A percentile compares a stretch with the other conserved stretches of the same genome.
phyloP scores from a whole-genome alignment of 805 yeast species.

The Maudiozyma turicensis region DNA sequence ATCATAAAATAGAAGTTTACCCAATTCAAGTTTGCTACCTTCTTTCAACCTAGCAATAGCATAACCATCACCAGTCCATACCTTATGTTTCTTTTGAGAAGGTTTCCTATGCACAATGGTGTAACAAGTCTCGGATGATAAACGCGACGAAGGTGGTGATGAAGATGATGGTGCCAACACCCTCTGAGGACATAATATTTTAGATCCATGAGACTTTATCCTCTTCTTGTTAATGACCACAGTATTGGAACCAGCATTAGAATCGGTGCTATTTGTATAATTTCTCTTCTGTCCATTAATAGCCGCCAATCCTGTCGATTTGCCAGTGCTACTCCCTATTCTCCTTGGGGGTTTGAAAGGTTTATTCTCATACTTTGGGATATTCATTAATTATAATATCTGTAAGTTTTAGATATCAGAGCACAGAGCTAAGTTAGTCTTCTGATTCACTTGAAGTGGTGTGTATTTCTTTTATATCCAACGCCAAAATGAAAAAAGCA shows the following conservation, averaged over 20 bases:
- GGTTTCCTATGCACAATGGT: constrained; percentile 60
- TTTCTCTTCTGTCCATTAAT: background rate
- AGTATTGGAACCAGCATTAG: background rate
- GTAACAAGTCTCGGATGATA: constrained; percentile 7
- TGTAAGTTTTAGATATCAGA: no score
- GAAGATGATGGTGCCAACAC: background rate
- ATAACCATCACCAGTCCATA: constrained; percentile 92
- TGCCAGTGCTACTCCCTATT: background rate
- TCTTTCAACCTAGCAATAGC: constrained; percentile 28
- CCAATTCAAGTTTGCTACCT: constrained; percentile 4
- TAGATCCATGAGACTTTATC: background rate
- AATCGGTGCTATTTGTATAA: background rate
- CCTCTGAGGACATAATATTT: background rate
- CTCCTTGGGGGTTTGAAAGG: constrained; percentile 46
- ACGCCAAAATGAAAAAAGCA: no score
- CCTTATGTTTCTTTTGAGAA: constrained; percentile 69
- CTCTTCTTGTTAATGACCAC: background rate
- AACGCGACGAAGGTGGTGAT: background rate
- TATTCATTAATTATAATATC: constrained; percentile 8
- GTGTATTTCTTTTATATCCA: no score
- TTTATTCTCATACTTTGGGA: constrained; percentile 31
- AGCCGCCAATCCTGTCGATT: background rate
- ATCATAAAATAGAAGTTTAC: constrained; percentile 19
- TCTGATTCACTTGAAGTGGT: no score
- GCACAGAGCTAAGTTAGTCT: no score